Conservation (phyloP, 148 eudicot genomes). For the Beta vulgaris region DNA sequence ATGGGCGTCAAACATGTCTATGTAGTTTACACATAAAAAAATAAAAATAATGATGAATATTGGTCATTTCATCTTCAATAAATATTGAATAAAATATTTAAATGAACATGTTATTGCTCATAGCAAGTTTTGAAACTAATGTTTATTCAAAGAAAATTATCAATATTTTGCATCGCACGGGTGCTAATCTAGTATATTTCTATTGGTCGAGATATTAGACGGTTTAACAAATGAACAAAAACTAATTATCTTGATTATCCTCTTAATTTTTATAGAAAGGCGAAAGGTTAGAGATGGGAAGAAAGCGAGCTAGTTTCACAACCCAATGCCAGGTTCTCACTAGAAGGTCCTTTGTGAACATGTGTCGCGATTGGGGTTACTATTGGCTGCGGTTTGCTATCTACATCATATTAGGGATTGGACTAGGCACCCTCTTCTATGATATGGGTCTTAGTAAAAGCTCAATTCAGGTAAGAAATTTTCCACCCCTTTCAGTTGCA, state of each 20-base stretch:
- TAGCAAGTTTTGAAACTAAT: too few species aligned
- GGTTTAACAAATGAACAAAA: too few species aligned
- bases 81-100: too few species aligned
- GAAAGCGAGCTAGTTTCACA: slow-evolving; percentile 35
- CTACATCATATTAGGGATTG: slow-evolving; percentile 33
- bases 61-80: too few species aligned
- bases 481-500: too few species aligned
- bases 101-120: too few species aligned
- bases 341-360: slow-evolving; percentile 55
- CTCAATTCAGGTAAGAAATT: slow-evolving; percentile 44
- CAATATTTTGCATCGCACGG: too few species aligned
- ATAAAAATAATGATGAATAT: too few species aligned
- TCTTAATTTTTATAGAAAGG: slow-evolving; percentile 26
- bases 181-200: background rate
- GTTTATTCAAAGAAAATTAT: too few species aligned
- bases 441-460: slow-evolving; percentile 35
- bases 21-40: too few species aligned
- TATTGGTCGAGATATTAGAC: background rate
- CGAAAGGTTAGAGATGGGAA: slow-evolving; percentile 22
- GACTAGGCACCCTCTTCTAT: slow-evolving; percentile 43
- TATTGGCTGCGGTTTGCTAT: slow-evolving; percentile 60
- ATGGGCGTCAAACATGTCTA: too few species aligned
- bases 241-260: background rate
- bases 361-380: slow-evolving; percentile 63
- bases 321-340: slow-evolving; percentile 59